Base-by-base conservation (phyloP, 2,329 filamentous ascomycete species). In the Hortaea werneckii region DNA sequence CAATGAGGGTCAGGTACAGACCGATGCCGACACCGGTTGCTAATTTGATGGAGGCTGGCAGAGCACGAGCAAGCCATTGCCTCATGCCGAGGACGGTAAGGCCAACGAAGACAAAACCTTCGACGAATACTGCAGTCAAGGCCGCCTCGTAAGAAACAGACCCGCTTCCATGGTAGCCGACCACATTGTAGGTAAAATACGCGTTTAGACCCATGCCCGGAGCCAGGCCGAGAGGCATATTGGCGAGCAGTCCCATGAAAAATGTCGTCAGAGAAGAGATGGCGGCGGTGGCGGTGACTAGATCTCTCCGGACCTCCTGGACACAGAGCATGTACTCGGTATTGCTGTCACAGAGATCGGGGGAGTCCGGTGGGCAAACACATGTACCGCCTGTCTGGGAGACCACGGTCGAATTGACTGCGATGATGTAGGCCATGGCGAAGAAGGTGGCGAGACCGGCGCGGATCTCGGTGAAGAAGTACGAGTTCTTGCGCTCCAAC, bases 11-110 rank as follows among this genome's bases (percentile, higher is more conserved):
- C 41, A 90, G 73, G 63, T 90, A 94, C 1, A 94, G 72, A 20
- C 87, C 87, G 53, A 94, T 94, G 49, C 87, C 87, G 43, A 87
- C 85, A 51, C 85, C 85, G 10, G 85, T 90, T 10, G 87, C 87
- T 45, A 92, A 79, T 67, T 94, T 94, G 68, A 94, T 89, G 45
- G 83, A 87, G 37, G 79, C 76, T 1, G 87, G 87, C 51, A 94
- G 87, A 38, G 84, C 82, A 54, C 86, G 80, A 12, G 87, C 87
- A 27, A 94, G 78, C 87, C 87, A 94, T 63, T 94, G 87, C 10
- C 87, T 82, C 69, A 94, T 76, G 34, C 87, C 87, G 43, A 89
- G 73, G 32, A 94, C 63, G 1, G 87, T 87, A 37, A 94, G 75
- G 3, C 71, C 84, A 42, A 94, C 78, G 67, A 94, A 94, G 50